Conservation (phyloP, 805 yeast species). For the Cyberlindnera subsufficiens region DNA sequence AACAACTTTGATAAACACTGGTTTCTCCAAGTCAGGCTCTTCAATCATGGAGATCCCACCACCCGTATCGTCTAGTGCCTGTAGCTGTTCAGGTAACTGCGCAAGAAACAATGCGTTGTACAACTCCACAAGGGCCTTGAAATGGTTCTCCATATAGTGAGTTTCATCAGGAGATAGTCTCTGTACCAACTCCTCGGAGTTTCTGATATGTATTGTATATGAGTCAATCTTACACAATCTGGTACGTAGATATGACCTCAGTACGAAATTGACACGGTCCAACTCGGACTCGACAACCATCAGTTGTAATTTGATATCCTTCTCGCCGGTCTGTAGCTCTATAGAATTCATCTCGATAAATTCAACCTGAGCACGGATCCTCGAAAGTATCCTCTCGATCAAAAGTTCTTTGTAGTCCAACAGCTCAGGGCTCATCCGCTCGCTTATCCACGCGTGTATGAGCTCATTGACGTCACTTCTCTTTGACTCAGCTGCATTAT, state of each 20-base stretch:
- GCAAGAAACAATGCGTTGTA: conserved; percentile 63
- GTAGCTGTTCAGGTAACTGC: conserved; percentile 62
- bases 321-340: conserved; percentile 59
- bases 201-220: conserved; percentile 54
- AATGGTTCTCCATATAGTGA: conserved; percentile 63
- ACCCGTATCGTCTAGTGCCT: conserved; percentile 68
- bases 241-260: conserved; percentile 77
- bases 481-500: conserved; percentile 19
- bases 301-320: conserved; percentile 68
- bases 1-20: conserved; percentile 68
- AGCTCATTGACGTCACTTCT: conserved; percentile 38
- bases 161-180: conserved; percentile 56
- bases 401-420: conserved; percentile 63
- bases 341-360: conserved; percentile 73
- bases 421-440: conserved; percentile 83
- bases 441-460: conserved; percentile 70
- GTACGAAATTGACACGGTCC: conserved; percentile 75
- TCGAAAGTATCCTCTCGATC: conserved; percentile 48
- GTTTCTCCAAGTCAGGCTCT: conserved; percentile 66
- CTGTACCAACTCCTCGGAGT: conserved; percentile 29
- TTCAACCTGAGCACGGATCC: conserved; percentile 68
- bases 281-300: conserved; percentile 88
- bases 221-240: conserved; percentile 65
- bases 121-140: conserved; percentile 54
- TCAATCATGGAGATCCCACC: conserved; percentile 72